phyloP scores from a whole-genome alignment of 441 rosid genomes.

The Populus hybrid region DNA sequence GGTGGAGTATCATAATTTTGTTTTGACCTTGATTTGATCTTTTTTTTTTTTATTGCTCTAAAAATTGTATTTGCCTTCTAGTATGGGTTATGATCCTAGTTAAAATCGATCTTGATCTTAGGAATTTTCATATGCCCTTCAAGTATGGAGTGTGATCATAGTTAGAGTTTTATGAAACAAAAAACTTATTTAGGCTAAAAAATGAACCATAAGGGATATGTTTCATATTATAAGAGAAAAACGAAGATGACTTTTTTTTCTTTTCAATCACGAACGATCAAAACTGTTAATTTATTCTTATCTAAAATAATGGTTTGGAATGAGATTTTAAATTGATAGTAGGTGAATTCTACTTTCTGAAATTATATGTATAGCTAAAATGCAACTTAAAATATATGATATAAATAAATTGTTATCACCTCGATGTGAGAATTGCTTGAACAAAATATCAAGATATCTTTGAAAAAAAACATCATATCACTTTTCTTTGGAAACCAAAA shows the following conservation, averaged over 20 bases:
- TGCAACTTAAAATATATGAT: background rate
- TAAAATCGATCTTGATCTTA: background rate
- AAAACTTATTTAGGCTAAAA: background rate
- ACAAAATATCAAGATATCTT: background rate
- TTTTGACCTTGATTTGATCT: too few relatives aligned
- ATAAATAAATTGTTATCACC: too few relatives aligned
- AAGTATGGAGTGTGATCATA: too few relatives aligned
- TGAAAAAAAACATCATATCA: background rate
- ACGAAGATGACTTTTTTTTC: background rate
- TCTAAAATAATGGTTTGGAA: background rate
- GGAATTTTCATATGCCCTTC: too few relatives aligned
- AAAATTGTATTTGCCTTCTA: background rate
- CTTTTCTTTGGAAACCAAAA: background rate
- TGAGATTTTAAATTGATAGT: too few relatives aligned
- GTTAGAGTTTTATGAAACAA: background rate
- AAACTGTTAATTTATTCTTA: too few relatives aligned
- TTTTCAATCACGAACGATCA: too few relatives aligned
- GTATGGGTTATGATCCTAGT: background rate
- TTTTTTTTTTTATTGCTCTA: background rate
- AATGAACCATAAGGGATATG: background rate
- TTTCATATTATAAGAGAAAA: background rate
- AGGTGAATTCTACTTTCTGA: background rate
- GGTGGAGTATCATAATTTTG: too few relatives aligned
- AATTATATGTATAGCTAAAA: too few relatives aligned
- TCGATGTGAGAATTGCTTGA: background rate